Base-by-base conservation (phyloP, 352 stramenopile species). In the Pythium phragmiticola region DNA sequence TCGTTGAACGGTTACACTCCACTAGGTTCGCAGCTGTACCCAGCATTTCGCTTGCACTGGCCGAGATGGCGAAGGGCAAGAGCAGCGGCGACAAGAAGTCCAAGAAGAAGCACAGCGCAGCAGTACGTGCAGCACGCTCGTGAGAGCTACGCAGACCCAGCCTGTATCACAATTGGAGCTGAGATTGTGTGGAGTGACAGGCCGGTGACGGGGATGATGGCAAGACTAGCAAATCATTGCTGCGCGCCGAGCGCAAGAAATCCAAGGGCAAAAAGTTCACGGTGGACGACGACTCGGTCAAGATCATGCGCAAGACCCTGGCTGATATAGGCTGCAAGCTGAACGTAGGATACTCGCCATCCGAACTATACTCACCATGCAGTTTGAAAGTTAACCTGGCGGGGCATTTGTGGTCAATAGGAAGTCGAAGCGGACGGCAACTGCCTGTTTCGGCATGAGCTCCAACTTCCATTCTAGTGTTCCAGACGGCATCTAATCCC, bases 371-470 rank as follows among this genome's bases (percentile, higher is more conserved):
- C 16, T 19, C 8, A 50, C 45, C 33, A n/a, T 55, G 26, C 34
- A 23, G n/a, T 30, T 30, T 30, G 26, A 30, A 30, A 30, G 26
- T 5, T 30, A 30, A 30, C 26, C 26, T 30, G 0, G 1, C 26
- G 26, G 26, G 26, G 26, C 26, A 30, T 30, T 30, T 41, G n/a
- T 62, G 34, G 33, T 13, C 23, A 13, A 8, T 50, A 94, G 85
- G 75, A 88, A 53, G 84, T 94, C 16, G 81, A 92, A 58, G 76
- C 82, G 2, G 85, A 94, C 51, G 85, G 85, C 41, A 94, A 94
- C 63, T 94, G 85, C 62, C 66, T 92, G n/a, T 94, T 94, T 57
- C 78, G 85, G 84, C 90, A 69, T 19, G 65, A 23, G n/a, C 19
- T 60, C 19, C 37, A 46, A 39, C 23, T 34, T 50, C 4, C 36